Conservation (phyloP, 768 basidiomycete genomes). For the Leccinum ochraceum region DNA sequence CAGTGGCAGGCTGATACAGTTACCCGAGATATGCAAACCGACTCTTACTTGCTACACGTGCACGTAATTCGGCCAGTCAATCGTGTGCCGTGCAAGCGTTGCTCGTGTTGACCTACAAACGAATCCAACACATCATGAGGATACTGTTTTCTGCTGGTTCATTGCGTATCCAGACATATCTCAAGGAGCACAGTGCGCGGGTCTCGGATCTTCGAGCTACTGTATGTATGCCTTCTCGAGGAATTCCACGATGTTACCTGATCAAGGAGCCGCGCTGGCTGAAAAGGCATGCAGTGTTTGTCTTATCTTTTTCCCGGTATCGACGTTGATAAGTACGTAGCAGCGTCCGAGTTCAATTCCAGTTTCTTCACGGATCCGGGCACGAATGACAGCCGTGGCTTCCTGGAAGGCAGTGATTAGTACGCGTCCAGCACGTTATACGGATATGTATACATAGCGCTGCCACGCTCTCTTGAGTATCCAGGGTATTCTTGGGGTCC, state of each 20-base stretch:
- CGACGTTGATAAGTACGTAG: slow-evolving; percentile 9
- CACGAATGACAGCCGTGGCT: too few species aligned
- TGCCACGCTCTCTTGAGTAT: too few species aligned
- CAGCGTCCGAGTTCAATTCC: slow-evolving; percentile 24
- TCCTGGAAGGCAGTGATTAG: too few species aligned
- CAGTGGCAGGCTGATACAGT: background rate
- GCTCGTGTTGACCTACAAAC: background rate
- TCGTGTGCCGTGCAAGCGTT: background rate
- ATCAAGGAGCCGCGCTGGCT: slow-evolving; percentile 21
- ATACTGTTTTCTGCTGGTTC: background rate
- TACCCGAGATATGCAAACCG: background rate
- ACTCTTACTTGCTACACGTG: background rate
- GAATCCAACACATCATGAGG: background rate
- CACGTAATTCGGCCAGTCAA: background rate
- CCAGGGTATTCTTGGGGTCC: slow-evolving; percentile 15
- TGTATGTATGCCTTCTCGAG: slow-evolving; percentile 9
- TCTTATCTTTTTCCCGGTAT: background rate
- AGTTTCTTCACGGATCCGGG: slow-evolving; percentile 33
- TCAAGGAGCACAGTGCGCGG: slow-evolving; percentile 13
- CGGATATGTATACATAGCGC: slow-evolving; percentile 2
- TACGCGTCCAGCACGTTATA: too few species aligned
- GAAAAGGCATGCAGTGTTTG: slow-evolving; percentile 6
- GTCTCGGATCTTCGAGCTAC: slow-evolving; percentile 6
- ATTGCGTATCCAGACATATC: too few species aligned
- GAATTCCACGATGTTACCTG: slow-evolving; percentile 11